phyloP scores from a whole-genome alignment of 306 rosid genomes.

The Cicer cuneatum region DNA sequence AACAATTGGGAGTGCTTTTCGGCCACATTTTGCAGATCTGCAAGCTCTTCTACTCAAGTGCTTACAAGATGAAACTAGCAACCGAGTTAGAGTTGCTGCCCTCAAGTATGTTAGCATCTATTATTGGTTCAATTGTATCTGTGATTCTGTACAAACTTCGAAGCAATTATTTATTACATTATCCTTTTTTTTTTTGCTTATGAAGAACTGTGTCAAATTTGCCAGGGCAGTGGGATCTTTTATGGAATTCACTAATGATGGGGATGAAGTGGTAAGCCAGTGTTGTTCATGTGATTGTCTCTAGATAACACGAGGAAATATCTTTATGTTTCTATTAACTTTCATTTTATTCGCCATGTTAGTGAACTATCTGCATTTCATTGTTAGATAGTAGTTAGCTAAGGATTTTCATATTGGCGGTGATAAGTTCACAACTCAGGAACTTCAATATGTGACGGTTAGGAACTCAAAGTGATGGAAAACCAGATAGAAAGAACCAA shows the following conservation, averaged over 20 bases:
- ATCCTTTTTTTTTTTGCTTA: constrained; percentile 31
- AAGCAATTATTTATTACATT: constrained; percentile 1
- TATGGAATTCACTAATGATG: constrained; percentile 92
- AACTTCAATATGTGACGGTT: neutral
- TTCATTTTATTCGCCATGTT: neutral
- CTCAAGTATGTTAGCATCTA: constrained; percentile 68
- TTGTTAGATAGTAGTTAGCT: neutral
- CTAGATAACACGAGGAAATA: no score
- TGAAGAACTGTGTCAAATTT: constrained; percentile 36
- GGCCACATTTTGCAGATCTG: constrained; percentile 81
- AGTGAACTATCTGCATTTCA: neutral
- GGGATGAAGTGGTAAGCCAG: constrained; percentile 86
- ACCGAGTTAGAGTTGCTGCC: constrained; percentile 94
- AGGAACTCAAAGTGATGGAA: constrained; percentile 27
- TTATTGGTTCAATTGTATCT: constrained; percentile 10
- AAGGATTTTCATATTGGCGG: constrained; percentile 24
- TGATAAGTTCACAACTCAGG: neutral
- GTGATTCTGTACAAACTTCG: neutral
- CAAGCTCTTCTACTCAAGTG: constrained; percentile 95
- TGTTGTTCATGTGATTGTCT: constrained; percentile 4
- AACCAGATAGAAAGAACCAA: constrained; percentile 4
- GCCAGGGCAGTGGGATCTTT: constrained; percentile 96
- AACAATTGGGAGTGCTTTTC: constrained; percentile 88
- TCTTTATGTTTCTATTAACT: neutral
- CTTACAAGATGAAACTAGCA: constrained; percentile 93